These are phyloP conservation scores for Sinapis alba DNA, from an alignment of 441 rosid species.

Conservation along the genomic window DNA sequence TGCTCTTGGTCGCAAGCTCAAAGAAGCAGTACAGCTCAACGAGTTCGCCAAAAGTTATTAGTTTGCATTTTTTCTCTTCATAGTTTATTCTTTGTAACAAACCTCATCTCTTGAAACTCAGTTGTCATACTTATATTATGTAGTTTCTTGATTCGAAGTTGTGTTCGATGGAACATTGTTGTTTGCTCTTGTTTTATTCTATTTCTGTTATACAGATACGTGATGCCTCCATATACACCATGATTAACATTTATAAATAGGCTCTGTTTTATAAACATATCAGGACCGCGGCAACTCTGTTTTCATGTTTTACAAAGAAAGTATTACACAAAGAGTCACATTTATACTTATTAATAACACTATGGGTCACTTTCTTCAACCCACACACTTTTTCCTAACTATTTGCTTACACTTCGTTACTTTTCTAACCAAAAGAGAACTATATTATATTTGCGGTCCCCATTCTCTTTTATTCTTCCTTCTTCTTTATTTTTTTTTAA, in stretches of 20 bases:
- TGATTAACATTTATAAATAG: not conserved
- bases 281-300: not conserved
- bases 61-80: not conserved
- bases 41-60: not conserved
- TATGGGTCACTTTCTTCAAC: too few species aligned
- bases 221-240: not conserved
- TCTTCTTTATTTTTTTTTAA: too few species aligned
- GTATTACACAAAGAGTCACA: too few species aligned
- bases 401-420: too few species aligned
- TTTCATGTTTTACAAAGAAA: not conserved
- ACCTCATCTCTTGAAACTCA: not conserved
- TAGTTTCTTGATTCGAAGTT: not conserved
- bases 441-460: too few species aligned
- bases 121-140: not conserved
- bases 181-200: not conserved
- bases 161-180: not conserved
- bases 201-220: not conserved
- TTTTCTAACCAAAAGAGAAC: too few species aligned
- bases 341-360: too few species aligned
- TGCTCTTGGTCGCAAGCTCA: slow-evolving; percentile 66
- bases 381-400: too few species aligned
- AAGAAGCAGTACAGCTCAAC: slow-evolving; percentile 12
- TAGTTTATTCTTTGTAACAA: not conserved
- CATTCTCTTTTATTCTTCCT: too few species aligned
- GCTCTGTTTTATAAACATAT: not conserved